Evolutionary conservation across 2,329 filamentous ascomycete species (phyloP).

Genomic region (Aspergillus proliferans): DNA sequence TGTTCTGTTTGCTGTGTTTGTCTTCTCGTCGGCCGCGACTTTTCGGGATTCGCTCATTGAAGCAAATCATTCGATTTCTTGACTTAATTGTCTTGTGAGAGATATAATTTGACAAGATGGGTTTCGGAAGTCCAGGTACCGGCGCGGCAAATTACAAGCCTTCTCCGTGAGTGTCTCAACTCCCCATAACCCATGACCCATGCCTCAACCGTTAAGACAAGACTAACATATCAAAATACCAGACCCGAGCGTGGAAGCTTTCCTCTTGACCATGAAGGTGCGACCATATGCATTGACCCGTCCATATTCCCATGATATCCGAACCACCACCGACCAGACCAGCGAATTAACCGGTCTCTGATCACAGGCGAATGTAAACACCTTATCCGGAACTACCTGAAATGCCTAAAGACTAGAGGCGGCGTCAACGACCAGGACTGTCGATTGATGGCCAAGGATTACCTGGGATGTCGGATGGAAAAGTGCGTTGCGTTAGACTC

Average conservation of each 20-base stretch:
- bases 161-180: slow-evolving; percentile 53
- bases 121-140: slow-evolving; percentile 67
- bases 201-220: background rate
- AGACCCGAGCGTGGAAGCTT: slow-evolving; percentile 91
- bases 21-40: slow-evolving; percentile 8
- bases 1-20: slow-evolving; percentile 19
- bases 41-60: slow-evolving; percentile 2
- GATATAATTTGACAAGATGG: slow-evolving; percentile 21
- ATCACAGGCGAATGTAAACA: slow-evolving; percentile 79
- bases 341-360: slow-evolving; percentile 1
- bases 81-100: background rate
- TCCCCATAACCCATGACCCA: background rate
- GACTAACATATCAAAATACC: background rate
- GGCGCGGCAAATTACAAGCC: slow-evolving; percentile 60
- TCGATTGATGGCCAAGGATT: slow-evolving; percentile 76
- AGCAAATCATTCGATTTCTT: background rate
- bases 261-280: slow-evolving; percentile 89
- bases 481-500: slow-evolving; percentile 51
- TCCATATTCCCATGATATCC: background rate
- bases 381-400: slow-evolving; percentile 77
- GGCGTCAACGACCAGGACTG: slow-evolving; percentile 85
- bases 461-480: slow-evolving; percentile 90
- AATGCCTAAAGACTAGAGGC: slow-evolving; percentile 75
- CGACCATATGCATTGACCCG: background rate
- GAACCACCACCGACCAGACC: background rate